These are phyloP conservation scores for Phytopythium chamaehyphon DNA, from an alignment of 352 stramenopile genomes.

Conservation along the genomic window DNA sequence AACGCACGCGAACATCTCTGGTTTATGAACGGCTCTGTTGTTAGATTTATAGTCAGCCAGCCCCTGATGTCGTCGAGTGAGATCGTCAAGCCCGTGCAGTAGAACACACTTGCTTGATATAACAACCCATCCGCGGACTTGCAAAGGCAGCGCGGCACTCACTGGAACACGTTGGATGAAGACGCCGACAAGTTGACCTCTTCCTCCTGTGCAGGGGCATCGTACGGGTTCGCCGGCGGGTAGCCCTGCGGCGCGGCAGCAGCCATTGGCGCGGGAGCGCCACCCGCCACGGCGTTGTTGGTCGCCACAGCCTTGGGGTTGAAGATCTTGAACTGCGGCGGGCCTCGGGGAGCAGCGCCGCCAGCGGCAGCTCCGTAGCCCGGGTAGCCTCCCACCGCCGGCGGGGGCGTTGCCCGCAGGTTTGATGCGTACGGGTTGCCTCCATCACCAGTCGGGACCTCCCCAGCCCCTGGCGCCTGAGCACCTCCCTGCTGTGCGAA, in stretches of 20 bases:
- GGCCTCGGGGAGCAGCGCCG: conserved; percentile 11
- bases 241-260: conserved; percentile 11
- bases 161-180: conserved; percentile 65
- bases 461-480: conserved; percentile 2
- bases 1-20: no score
- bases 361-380: conserved; percentile 10
- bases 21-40: no score
- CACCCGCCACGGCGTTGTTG: conserved; percentile 15
- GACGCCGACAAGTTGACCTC: conserved; percentile 74
- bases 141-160: conserved; percentile 7
- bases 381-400: conserved; percentile 26
- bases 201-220: conserved; percentile 36
- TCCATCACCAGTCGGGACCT: conserved; percentile 12
- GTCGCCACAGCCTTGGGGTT: conserved; percentile 64
- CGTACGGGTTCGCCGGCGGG: conserved; percentile 8
- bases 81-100: no score
- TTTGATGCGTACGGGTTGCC: conserved; percentile 45
- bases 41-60: no score
- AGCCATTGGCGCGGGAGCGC: conserved; percentile 9
- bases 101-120: background rate
- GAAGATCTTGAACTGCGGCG: conserved; percentile 88
- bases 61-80: no score
- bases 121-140: background rate
- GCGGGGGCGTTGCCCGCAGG: conserved; percentile 2
- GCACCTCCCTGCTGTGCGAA: conserved; percentile 10